Conservation (phyloP, 768 basidiomycete species). For the Tulasnella sp. region DNA sequence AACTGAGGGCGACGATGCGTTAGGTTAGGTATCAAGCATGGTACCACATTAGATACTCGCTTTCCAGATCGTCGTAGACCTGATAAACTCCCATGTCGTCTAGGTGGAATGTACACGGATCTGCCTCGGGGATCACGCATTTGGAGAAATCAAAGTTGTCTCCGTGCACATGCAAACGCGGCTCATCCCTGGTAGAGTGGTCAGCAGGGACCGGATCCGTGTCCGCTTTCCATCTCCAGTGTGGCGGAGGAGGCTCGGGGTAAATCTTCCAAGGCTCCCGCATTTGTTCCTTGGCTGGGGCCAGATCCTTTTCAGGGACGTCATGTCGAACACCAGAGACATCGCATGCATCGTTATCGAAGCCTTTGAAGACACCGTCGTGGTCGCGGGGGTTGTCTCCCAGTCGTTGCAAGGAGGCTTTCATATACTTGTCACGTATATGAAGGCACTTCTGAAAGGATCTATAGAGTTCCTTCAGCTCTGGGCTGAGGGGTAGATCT, state of each 20-base stretch:
- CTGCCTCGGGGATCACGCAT: constrained; percentile 60
- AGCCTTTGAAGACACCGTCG: constrained; percentile 64
- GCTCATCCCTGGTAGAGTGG: constrained; percentile 9
- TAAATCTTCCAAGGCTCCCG: constrained; percentile 75
- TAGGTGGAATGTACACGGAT: constrained; percentile 53
- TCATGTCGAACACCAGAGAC: constrained; percentile 62
- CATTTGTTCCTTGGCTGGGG: constrained; percentile 22
- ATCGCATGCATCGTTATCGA: constrained; percentile 46
- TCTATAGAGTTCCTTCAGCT: constrained; percentile 42
- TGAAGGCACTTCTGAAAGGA: constrained; percentile 77
- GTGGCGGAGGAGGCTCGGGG: constrained; percentile 85
- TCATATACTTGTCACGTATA: constrained; percentile 92
- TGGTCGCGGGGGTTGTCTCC: constrained; percentile 93
- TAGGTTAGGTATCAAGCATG: neutral
- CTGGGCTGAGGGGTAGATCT: constrained; percentile 21
- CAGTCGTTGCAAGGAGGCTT: constrained; percentile 74
- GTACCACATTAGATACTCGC: neutral
- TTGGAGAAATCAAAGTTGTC: constrained; percentile 55
- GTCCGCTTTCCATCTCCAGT: constrained; percentile 76
- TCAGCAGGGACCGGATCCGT: constrained; percentile 21
- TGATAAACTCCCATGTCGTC: constrained; percentile 90
- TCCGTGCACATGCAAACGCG: constrained; percentile 10
- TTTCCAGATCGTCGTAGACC: constrained; percentile 41
- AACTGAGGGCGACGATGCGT: constrained; percentile 10
- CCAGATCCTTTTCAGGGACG: constrained; percentile 22